These are phyloP conservation scores for Juncus inflexus DNA, from an alignment of 176 grass and related monocot species.

Conservation along the genomic window DNA sequence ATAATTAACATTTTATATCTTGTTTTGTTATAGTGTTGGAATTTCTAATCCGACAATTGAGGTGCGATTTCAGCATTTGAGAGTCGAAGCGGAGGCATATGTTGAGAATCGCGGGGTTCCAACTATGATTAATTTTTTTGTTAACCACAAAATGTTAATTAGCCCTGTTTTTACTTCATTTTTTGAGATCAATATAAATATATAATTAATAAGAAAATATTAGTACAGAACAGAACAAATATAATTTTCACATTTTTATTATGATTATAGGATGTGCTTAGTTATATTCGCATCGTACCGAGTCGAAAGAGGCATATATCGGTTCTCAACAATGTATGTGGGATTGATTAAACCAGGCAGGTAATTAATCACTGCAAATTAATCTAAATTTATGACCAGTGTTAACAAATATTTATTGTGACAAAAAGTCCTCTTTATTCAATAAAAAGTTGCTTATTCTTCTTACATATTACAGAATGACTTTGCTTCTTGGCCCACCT, in stretches of 20 bases:
- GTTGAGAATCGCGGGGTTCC: conserved; percentile 73
- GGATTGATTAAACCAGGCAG: conserved; percentile 75
- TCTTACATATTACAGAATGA: conserved; percentile 48
- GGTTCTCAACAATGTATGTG: conserved; percentile 75
- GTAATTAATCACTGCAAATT: conserved; percentile 27
- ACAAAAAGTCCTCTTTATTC: neutral
- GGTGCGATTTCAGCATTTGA: conserved; percentile 75
- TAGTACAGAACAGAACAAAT: conserved; percentile 28
- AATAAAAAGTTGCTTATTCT: neutral
- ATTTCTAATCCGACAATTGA: conserved; percentile 91
- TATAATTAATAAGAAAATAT: neutral
- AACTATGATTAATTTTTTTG: conserved; percentile 86
- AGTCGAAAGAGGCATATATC: conserved; percentile 67
- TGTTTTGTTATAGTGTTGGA: conserved; percentile 52
- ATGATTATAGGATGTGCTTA: conserved; percentile 48
- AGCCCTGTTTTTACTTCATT: neutral
- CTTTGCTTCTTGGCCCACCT: conserved; percentile 79
- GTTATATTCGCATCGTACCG: conserved; percentile 51
- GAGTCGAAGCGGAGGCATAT: conserved; percentile 79
- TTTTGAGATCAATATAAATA: neutral
- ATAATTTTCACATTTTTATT: conserved; percentile 1
- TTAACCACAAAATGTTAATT: conserved; percentile 68
- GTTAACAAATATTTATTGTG: no score
- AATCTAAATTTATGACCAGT: neutral
- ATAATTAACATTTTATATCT: neutral